Percentiles rank a stretch among this genome's conserved stretches.
These are phyloP conservation scores for Kodamaea laetipori DNA, from an alignment of 805 yeast genomes.

Conservation along the genomic window DNA sequence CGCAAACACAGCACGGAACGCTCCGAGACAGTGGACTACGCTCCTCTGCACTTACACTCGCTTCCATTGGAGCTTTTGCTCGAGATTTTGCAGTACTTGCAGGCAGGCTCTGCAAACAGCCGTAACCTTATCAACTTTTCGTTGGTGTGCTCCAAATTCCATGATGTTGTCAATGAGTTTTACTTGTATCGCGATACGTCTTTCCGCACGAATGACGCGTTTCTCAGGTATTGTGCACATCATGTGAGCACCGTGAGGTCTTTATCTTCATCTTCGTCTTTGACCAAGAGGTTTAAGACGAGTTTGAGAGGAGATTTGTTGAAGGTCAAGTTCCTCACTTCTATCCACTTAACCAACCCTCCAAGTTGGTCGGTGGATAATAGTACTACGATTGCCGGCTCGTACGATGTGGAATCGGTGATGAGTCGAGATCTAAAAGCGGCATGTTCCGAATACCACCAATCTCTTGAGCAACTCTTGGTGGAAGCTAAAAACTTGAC, in stretches of 20 bases:
- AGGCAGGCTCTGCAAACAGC: slow-evolving; percentile 8
- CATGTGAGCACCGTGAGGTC: slow-evolving; percentile 24
- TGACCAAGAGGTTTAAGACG: slow-evolving; percentile 24
- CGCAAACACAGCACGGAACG: slow-evolving; percentile 11
- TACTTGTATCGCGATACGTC: slow-evolving; percentile 38
- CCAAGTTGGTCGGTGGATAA: slow-evolving; percentile 28
- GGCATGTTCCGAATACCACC: slow-evolving; percentile 28
- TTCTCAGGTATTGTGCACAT: slow-evolving; percentile 36
- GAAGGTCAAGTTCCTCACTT: slow-evolving; percentile 32
- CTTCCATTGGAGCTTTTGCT: slow-evolving; percentile 47
- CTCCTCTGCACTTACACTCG: slow-evolving; percentile 36
- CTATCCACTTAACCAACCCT: slow-evolving; percentile 35
- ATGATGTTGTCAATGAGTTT: slow-evolving; percentile 35
- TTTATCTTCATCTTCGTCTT: slow-evolving; percentile 2
- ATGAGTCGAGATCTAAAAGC: slow-evolving; percentile 9
- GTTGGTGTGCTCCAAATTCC: slow-evolving; percentile 39
- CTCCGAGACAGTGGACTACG: slow-evolving; percentile 22
- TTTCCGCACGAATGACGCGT: slow-evolving; percentile 26
- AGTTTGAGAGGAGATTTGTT: slow-evolving; percentile 13
- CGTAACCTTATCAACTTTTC: slow-evolving; percentile 27
- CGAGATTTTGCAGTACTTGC: slow-evolving; percentile 33
- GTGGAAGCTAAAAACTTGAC: slow-evolving; percentile 50
- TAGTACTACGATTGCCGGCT: slow-evolving; percentile 38
- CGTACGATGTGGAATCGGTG: slow-evolving; percentile 33
- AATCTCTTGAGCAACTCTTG: slow-evolving; percentile 34